These are phyloP conservation scores for Metarhizium album DNA, from an alignment of 2,329 filamentous ascomycete genomes.

Conservation along the genomic window DNA sequence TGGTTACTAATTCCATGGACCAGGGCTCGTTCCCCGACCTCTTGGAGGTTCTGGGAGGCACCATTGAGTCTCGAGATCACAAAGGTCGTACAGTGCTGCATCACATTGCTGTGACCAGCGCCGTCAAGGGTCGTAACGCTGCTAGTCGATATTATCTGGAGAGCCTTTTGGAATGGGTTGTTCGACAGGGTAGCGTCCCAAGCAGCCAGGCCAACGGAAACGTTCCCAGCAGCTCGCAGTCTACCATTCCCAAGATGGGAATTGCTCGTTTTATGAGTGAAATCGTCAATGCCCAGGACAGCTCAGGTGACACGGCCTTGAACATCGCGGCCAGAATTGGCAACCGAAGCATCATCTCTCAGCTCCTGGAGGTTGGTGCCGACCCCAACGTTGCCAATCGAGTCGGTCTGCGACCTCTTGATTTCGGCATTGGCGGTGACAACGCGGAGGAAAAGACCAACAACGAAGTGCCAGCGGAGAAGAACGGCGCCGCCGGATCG, in stretches of 20 bases:
- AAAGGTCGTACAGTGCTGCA: constrained; percentile 88
- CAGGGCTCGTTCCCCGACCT: constrained; percentile 83
- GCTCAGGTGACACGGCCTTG: constrained; percentile 85
- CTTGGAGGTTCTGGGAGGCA: constrained; percentile 76
- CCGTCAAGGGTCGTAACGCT: constrained; percentile 82
- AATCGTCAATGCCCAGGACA: constrained; percentile 92
- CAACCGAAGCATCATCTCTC: constrained; percentile 91
- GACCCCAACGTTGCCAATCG: constrained; percentile 88
- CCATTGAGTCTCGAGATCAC: constrained; percentile 82
- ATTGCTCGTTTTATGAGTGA: constrained; percentile 92
- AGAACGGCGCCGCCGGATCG: constrained; percentile 32
- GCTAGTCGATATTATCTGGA: constrained; percentile 95
- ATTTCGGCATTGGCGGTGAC: constrained; percentile 82
- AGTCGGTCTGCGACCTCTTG: constrained; percentile 77
- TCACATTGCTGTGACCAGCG: constrained; percentile 91
- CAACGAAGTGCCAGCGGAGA: constrained; percentile 31
- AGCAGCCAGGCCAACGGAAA: constrained; percentile 36
- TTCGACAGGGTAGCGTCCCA: constrained; percentile 64
- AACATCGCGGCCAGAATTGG: constrained; percentile 90
- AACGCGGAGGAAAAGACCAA: constrained; percentile 33
- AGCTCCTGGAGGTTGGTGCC: constrained; percentile 87
- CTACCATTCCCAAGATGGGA: constrained; percentile 56
- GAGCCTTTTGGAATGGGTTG: constrained; percentile 86
- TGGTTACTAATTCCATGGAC: constrained; percentile 90
- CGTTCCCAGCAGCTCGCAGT: constrained; percentile 28